phyloP scores from a whole-genome alignment of 164 flowering plant genomes.

The Nymphaea colorata region DNA sequence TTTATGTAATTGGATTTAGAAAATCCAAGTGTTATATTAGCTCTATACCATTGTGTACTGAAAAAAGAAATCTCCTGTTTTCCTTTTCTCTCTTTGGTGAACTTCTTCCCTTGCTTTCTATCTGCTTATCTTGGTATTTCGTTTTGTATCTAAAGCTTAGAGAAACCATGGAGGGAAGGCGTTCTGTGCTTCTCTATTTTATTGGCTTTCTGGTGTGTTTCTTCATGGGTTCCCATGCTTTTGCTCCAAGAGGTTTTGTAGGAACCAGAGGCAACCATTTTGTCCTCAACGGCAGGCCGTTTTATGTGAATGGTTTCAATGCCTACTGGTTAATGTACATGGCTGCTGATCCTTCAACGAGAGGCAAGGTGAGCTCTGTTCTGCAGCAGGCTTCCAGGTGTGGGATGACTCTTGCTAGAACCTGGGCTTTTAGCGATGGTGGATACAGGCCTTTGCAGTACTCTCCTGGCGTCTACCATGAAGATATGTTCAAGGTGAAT shows the following conservation, averaged over 20 bases:
- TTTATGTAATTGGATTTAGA: too few species aligned
- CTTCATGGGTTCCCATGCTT: not conserved
- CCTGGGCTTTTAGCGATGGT: conserved; percentile 90
- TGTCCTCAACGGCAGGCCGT: conserved; percentile 50
- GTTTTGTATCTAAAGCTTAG: not conserved
- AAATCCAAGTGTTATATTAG: too few species aligned
- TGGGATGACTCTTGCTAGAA: conserved; percentile 68
- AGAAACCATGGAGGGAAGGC: not conserved
- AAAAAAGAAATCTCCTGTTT: too few species aligned
- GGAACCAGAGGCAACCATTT: conserved; percentile 48
- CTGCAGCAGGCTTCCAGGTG: conserved; percentile 50
- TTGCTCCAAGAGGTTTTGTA: conserved; percentile 23
- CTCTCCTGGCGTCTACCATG: conserved; percentile 69
- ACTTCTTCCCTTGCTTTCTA: too few species aligned
- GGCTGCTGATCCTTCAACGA: conserved; percentile 65
- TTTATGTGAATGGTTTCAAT: conserved; percentile 75
- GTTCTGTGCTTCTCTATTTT: not conserved
- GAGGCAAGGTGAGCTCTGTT: conserved; percentile 40
- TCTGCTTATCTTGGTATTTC: too few species aligned
- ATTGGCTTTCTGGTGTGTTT: not conserved
- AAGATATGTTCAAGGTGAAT: conserved; percentile 50
- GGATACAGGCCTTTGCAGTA: conserved; percentile 57
- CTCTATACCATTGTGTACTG: too few species aligned
- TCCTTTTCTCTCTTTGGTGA: not conserved
- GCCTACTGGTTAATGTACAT: conserved; percentile 77